A percentile compares a stretch with the other conserved stretches of the same genome.
phyloP scores from a whole-genome alignment of 768 basidiomycete genomes.

The Exsudoporus frostii region DNA sequence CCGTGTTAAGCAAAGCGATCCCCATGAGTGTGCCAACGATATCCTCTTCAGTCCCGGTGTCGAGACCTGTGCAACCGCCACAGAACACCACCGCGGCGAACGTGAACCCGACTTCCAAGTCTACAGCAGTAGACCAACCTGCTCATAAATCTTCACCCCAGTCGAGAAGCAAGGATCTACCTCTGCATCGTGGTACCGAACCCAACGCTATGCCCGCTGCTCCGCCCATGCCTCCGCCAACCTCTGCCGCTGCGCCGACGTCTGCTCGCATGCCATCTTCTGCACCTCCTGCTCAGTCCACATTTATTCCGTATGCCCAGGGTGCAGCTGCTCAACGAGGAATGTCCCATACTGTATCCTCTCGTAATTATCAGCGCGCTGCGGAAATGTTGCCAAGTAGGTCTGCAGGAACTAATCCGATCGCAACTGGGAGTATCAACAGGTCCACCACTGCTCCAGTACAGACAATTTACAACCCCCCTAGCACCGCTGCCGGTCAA shows the following conservation, averaged over 20 bases:
- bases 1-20: slow-evolving; percentile 10
- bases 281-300: slow-evolving; percentile 22
- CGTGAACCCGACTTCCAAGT: slow-evolving; percentile 2
- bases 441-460: slow-evolving; percentile 6
- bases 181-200: slow-evolving; percentile 12
- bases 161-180: slow-evolving; percentile 20
- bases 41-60: slow-evolving; percentile 2
- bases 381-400: slow-evolving; percentile 22
- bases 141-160: slow-evolving; percentile 19
- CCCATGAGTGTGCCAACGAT: background rate
- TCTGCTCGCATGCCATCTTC: slow-evolving; percentile 20
- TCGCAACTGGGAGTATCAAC: background rate
- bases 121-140: slow-evolving; percentile 7
- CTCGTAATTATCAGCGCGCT: slow-evolving; percentile 26
- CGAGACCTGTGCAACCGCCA: slow-evolving; percentile 7
- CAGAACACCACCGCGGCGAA: slow-evolving; percentile 4
- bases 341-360: slow-evolving; percentile 10
- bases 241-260: background rate
- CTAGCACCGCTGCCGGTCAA: slow-evolving; percentile 1
- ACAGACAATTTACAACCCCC: slow-evolving; percentile 6
- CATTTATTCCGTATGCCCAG: slow-evolving; percentile 6
- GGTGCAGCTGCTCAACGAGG: slow-evolving; percentile 18
- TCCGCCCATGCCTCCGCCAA: slow-evolving; percentile 24
- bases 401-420: background rate
- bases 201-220: background rate